Conservation (phyloP, 345 rosid species). For the Populus simonii region DNA sequence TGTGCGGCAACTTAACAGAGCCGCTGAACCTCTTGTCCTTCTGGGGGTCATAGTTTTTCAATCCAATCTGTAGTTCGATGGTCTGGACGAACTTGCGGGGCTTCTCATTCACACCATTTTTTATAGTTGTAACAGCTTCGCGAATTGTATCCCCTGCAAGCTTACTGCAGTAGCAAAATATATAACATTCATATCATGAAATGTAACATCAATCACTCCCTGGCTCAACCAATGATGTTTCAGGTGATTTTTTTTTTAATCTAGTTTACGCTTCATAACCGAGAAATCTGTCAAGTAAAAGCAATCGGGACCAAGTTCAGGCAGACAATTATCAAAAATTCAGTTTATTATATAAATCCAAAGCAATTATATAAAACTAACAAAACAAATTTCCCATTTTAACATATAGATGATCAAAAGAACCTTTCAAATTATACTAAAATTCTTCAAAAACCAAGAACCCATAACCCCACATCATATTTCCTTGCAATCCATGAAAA, state of each 20-base stretch:
- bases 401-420: no score
- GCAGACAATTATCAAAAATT: no score
- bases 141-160: constrained; percentile 82
- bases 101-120: constrained; percentile 53
- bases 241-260: no score
- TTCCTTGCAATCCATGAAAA: no score
- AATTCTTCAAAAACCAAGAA: no score
- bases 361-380: neutral
- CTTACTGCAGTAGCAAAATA: constrained; percentile 52
- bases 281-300: no score
- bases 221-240: no score
- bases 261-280: no score
- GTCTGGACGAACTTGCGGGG: constrained; percentile 82
- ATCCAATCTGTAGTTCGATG: constrained; percentile 89
- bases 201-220: no score
- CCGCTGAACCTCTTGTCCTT: constrained; percentile 96
- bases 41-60: constrained; percentile 92
- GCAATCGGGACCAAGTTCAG: no score
- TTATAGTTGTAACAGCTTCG: constrained; percentile 68
- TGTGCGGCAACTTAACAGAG: constrained; percentile 83
- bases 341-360: neutral
- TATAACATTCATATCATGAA: neutral
- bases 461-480: no score
- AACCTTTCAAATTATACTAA: no score
- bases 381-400: neutral